phyloP scores from a whole-genome alignment of 495 filamentous ascomycete genomes.

The Chaetomium tenue region DNA sequence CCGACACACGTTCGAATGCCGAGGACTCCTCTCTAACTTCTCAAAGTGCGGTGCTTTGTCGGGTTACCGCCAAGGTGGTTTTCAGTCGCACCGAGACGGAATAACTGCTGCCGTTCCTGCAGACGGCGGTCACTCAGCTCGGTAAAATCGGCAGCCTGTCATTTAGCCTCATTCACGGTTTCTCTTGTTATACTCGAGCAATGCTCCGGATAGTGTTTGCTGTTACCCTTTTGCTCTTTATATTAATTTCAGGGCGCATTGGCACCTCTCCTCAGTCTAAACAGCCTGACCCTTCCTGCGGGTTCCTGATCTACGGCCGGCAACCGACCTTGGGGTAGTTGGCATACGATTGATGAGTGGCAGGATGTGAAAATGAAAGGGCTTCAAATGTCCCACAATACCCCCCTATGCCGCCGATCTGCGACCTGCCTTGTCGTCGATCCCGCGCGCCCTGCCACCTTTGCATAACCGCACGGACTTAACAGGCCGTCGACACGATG shows the following conservation, averaged over 20 bases:
- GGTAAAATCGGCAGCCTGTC: conserved; percentile 36
- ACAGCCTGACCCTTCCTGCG: conserved; percentile 22
- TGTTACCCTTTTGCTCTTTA: conserved; percentile 16
- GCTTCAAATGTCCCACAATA: conserved; percentile 11
- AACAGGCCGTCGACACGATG: conserved; percentile 25
- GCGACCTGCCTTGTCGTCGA: conserved; percentile 11
- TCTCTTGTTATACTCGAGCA: conserved; percentile 17
- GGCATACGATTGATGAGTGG: not conserved
- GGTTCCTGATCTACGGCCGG: conserved; percentile 28
- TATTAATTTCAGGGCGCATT: conserved; percentile 15
- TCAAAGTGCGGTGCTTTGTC: conserved; percentile 1
- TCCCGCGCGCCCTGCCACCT: not conserved
- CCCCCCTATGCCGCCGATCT: conserved; percentile 4
- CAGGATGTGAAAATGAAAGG: not conserved
- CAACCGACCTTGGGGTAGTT: not conserved
- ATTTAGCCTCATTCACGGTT: conserved; percentile 37
- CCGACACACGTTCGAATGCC: conserved; percentile 23
- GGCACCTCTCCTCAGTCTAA: not conserved
- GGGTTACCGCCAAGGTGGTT: conserved; percentile 33
- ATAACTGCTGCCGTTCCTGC: conserved; percentile 30
- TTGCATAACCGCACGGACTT: conserved; percentile 16
- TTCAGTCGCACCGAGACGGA: conserved; percentile 16
- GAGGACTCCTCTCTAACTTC: conserved; percentile 10
- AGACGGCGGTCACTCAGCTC: conserved; percentile 16
- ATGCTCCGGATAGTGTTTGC: conserved; percentile 35